Evolutionary conservation across 345 rosid species (phyloP), one percentile per base, ranked within the genome.

Genomic region (Bruguiera gymnorhiza): DNA sequence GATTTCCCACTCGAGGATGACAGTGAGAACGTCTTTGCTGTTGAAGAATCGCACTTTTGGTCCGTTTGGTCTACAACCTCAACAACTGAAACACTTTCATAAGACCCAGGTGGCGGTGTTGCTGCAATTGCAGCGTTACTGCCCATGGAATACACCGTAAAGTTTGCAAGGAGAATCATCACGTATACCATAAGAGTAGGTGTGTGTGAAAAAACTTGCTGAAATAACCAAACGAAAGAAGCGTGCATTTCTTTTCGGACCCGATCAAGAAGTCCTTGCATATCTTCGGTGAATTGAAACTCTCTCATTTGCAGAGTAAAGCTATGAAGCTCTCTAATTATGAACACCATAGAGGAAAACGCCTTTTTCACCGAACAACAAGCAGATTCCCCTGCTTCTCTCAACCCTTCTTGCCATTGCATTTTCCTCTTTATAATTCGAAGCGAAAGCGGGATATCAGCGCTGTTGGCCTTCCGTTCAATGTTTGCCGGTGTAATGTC

Each of bases 141-240:
- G 0, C 82, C 86, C 73, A 95, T 85, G 0, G 97, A 95, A 68
- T 89, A 66, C 16, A 92, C 99, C 0, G 97, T 86, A 73, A 86
- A 95, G 48, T 95, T 95, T 0, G 99, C 99, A 1, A 95, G 70
- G 31, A 95, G 84, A 39, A 95, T 81, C 99, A 95, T 95, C 26
- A 95, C 91, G 43, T 85, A 91, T 1, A 95, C 88, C 99, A 95
- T 95, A 32, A 95, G 75, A 4, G 97, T 90, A 1, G 99, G 99
- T 0, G 99, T 92, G 2, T 86, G 92, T 0, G 99, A 95, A 72
- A 95, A 95, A 0, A 92, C 92, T 76, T 84, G 96, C 51, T 95
- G 97, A 32, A 95, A 95, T 70, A 95, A 75, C 99, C 99, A 92
- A 1, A 95, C 97, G 62, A 95, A 95, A 1, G 97, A 95, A 8